Base-by-base conservation (phyloP, 768 basidiomycete species). In the Leccinum longicurvipes region DNA sequence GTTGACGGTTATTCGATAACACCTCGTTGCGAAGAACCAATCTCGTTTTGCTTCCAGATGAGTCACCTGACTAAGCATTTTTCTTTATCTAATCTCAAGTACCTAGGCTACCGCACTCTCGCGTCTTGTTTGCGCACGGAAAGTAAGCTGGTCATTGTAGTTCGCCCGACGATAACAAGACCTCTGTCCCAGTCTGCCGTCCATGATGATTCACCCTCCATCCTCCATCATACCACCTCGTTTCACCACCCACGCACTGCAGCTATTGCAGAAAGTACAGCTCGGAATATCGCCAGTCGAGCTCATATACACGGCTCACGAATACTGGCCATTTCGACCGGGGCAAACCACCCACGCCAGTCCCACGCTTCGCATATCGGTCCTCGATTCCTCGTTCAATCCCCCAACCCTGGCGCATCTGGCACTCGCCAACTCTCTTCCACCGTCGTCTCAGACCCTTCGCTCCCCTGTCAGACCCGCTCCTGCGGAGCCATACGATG, bases 341-440 rank as follows among this genome's bases (percentile, higher is more conserved):
- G 67, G 31, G 29, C 60, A 21, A 29, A 58, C 25, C 19, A 49
- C 6, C 10, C 60, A 53, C 49, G 21, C 54, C 3, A 45, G 47
- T 17, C 54, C 57, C 15, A 66, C 68, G 3, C 66, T 85, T 32
- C 79, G 77, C 51, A 79, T 95, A 47, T 79, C 87, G 4, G 76
- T 95, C n/a, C 79, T 97, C 36, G 95, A 97, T 63, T 87, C 93
- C 1, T 94, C 92, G 1, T 98, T 91, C 74, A 96, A 98, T 65
- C 94, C 94, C 3, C 95, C 95, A 1, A 93, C 91, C 3, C 68
- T 80, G 23, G 91, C 94, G 0, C 94, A 98, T 70, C 77, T 87
- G 51, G 86, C 88, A 3, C 83, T 98, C 47, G 84, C 84, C 25
- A 82, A 80, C 55, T 72, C 79, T 4, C 54, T 48, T 8, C 61